A percentile compares a stretch with the other conserved stretches of the same genome.
Evolutionary conservation across 2,329 filamentous ascomycete species (phyloP).

Genomic region (Colletotrichum neosansevieriae): DNA sequence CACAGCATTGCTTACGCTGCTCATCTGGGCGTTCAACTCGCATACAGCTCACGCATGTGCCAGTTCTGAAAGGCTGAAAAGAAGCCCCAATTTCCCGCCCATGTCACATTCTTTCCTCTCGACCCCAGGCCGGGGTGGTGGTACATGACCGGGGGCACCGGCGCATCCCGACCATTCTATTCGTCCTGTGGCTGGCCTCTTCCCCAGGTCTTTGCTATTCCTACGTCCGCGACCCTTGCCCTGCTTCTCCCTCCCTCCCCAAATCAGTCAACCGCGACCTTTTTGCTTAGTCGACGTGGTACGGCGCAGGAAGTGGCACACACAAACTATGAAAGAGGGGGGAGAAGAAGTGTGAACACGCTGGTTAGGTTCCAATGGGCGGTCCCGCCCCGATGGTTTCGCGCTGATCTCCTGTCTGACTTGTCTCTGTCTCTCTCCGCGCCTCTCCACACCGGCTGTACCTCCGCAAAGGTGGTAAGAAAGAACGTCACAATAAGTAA

Average conservation of each 20-base stretch:
- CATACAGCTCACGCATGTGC: constrained; percentile 18
- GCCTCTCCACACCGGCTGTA: constrained; percentile 6
- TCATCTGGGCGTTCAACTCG: neutral
- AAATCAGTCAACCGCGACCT: constrained; percentile 22
- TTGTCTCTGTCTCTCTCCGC: constrained; percentile 14
- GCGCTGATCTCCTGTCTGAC: constrained; percentile 25
- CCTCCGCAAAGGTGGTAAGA: constrained; percentile 7
- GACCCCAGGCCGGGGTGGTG: constrained; percentile 35
- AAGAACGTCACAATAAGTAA: constrained; percentile 24
- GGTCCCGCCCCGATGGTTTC: constrained; percentile 34
- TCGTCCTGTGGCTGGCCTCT: constrained; percentile 17
- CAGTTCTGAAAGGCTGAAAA: constrained; percentile 34
- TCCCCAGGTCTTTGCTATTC: constrained; percentile 39
- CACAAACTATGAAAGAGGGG: constrained; percentile 6
- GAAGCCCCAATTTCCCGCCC: constrained; percentile 35
- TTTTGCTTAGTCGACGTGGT: constrained; percentile 12
- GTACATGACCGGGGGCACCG: constrained; percentile 30
- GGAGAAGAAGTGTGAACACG: constrained; percentile 21
- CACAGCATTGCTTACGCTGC: constrained; percentile 8
- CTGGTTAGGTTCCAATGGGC: constrained; percentile 28
- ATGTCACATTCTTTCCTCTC: constrained; percentile 29
- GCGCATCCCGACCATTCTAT: constrained; percentile 35
- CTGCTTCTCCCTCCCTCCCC: constrained; percentile 21
- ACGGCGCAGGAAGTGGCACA: neutral
- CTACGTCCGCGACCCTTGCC: constrained; percentile 28